A percentile compares a stretch with the other conserved stretches of the same genome.
These are phyloP conservation scores for Acacia concinna DNA, from an alignment of 331 rosid genomes.

Conservation along the genomic window DNA sequence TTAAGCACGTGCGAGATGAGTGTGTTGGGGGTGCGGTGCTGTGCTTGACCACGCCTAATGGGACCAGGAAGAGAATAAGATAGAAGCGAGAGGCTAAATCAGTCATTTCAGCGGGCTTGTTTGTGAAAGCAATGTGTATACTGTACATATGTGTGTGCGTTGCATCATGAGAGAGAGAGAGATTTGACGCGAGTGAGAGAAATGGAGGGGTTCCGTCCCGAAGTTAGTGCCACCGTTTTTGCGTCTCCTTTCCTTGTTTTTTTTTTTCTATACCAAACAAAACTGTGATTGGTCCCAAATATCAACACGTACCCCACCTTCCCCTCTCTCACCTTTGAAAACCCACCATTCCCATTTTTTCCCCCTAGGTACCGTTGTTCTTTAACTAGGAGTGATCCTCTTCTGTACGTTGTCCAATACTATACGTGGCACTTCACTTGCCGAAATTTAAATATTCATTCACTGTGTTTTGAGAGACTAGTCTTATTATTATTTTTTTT, in stretches of 20 bases:
- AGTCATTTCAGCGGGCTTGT: background rate
- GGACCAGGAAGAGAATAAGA: background rate
- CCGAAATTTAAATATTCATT: too few relatives aligned
- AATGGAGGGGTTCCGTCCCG: slow-evolving; percentile 49
- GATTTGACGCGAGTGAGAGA: background rate
- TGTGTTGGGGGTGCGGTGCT: background rate
- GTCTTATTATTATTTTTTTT: too few relatives aligned
- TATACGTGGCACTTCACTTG: too few relatives aligned
- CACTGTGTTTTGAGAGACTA: too few relatives aligned
- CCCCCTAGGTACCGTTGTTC: too few relatives aligned
- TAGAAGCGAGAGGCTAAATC: background rate
- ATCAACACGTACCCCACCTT: background rate
- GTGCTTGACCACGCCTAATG: slow-evolving; percentile 44
- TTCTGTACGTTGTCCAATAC: too few relatives aligned
- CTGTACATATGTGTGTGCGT: background rate
- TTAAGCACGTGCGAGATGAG: slow-evolving; percentile 59
- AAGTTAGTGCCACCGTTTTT: slow-evolving; percentile 47
- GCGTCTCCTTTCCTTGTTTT: background rate
- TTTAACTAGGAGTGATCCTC: too few relatives aligned
- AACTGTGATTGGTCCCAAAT: background rate
- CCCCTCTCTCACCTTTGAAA: background rate
- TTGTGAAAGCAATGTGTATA: background rate
- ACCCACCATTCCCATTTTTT: too few relatives aligned
- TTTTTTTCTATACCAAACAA: background rate
- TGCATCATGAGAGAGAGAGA: background rate